Evolutionary conservation across 139 green algal genomes (phyloP), one percentile per base, ranked within the genome.

Genomic region (Edaphochlamys debaryana): DNA sequence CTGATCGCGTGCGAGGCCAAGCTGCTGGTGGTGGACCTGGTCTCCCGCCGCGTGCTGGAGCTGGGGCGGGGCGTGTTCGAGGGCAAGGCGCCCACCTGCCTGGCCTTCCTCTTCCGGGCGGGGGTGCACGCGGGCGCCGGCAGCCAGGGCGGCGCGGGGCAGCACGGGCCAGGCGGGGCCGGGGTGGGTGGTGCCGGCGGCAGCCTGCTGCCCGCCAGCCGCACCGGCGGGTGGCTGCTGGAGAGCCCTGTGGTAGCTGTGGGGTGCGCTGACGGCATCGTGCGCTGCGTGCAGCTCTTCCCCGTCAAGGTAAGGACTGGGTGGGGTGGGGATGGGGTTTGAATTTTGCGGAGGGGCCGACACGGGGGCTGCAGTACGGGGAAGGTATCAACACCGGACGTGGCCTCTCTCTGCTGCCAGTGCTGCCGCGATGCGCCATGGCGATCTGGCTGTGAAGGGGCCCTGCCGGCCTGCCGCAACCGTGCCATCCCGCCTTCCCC

Each of bases 21-120:
- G 81, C 36, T 91, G 68, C 54, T 93, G 52, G 40, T 93, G 74
- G 74, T 85, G 36, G 87, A 93, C 83, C 84, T 93, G 68, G 75
- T 82, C 41, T 84, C 38, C 29, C 67, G 74, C 19, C 78, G 77
- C 23, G 69, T 86, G 17, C 64, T 80, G 25, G 90, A 93, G 68
- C 64, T 93, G 38, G 38, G 67, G 20, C 82, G 80, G 41, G 62
- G 70, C 22, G 62, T 54, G 27, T 72, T 93, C 45, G 90, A 93
- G 34, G 79, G 77, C 62, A 90, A 89, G 73, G 62, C 48, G 7
- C 77, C 86, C 56, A 90, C 80, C 25, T 88, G 84, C 37, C 48
- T 85, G 8, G 69, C 85, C n/a, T 89, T 93, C 71, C 72, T 93
- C 36, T 79, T 92, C 63, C 42, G 78, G 29, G 74, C 82, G 25